These are phyloP conservation scores for Dinochytrium kinnereticum DNA, from an alignment of 371 early-diverging fungal species.

Conservation along the genomic window DNA sequence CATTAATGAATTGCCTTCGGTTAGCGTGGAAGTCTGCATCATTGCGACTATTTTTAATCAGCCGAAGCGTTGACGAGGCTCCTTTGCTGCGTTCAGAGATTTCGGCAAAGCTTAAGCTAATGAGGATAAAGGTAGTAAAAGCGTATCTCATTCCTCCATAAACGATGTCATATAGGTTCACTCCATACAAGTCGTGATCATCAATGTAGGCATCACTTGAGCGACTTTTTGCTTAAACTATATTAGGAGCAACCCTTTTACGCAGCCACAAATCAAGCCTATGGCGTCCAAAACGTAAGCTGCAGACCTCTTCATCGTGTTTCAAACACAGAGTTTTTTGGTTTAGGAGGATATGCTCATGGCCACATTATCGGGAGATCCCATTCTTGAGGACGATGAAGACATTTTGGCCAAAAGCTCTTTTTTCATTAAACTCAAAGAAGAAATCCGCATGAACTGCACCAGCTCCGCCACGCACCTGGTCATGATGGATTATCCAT, in stretches of 20 bases:
- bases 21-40: background rate
- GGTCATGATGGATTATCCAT: constrained; percentile 1
- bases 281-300: background rate
- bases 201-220: background rate
- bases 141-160: background rate
- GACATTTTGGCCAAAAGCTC: background rate
- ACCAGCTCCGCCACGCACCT: background rate
- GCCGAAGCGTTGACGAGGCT: background rate
- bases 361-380: background rate
- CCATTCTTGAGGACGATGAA: background rate
- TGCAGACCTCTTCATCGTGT: too few species aligned
- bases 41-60: background rate
- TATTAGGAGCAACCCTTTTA: background rate
- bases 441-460: background rate
- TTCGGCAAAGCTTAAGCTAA: background rate
- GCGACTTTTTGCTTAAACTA: background rate
- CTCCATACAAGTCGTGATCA: background rate
- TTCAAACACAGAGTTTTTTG: background rate
- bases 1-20: background rate
- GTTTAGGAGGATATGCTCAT: background rate
- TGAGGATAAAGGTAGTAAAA: constrained; percentile 1
- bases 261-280: background rate
- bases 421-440: background rate
- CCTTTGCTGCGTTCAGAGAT: background rate
- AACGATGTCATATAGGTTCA: background rate